Evolutionary conservation across 768 basidiomycete genomes (phyloP), one percentile per base, ranked within the genome.

Genomic region (Mycena galopus): DNA sequence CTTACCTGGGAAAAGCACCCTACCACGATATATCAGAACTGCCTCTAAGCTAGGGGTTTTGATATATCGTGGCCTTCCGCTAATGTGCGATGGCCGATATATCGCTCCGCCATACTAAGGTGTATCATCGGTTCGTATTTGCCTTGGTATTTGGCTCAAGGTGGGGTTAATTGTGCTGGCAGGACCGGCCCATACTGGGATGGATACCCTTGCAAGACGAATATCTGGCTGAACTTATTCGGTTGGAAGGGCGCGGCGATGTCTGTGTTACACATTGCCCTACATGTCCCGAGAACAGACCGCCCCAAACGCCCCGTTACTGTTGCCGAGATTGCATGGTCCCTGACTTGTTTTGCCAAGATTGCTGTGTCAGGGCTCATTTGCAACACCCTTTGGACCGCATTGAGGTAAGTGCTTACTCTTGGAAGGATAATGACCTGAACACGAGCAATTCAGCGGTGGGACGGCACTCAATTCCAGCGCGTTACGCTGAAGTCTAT

Each of bases 141-240:
- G 14, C 5, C 19, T 44, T 4, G 10, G 1, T 37, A 10, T 37
- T 8, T 8, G 10, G 10, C 35, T 37, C 2, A 37, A 1, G 35
- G 35, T 37, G 10, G 35, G 35, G 35, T 37, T 37, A 37, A 37
- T 9, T 37, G 1, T 16, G 35, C 42, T 44, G 42, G 42, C 42
- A 57, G 44, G 67, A 69, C 33, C 7, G 27, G 4, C 44, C 60
- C 2, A n/a, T 70, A 4, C 33, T 30, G 8, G 21, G 58, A 50
- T 71, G 62, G 62, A 19, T 33, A 4, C 51, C 62, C 3, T 12
- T 65, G 4, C 37, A 29, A 7, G 64, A 71, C 16, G n/a, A 65
- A 32, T 71, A 71, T 44, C 44, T 71, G 5, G 58, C 47, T 1
- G 69, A 71, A 39, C 19, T 71, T 19, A 3, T 71, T 2, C 17